Conservation (phyloP, 2,329 filamentous ascomycete species). For the Pseudonectria foliicola region DNA sequence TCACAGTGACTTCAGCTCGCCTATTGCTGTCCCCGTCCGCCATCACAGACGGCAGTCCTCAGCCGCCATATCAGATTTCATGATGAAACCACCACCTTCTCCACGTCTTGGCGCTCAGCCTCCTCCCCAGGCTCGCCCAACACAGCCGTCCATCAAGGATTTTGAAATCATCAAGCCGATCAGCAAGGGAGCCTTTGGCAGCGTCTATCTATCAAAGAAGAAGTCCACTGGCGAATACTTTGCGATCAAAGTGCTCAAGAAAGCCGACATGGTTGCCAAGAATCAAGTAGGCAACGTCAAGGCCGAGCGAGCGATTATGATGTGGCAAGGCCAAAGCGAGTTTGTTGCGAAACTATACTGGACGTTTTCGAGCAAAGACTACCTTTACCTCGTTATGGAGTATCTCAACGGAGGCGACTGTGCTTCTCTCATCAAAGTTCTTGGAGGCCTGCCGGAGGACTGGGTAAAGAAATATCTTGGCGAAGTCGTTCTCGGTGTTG, state of each 20-base stretch:
- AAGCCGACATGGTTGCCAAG: constrained; percentile 99
- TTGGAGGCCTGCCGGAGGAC: constrained; percentile 87
- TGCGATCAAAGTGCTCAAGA: constrained; percentile 96
- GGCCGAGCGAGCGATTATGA: constrained; percentile 98
- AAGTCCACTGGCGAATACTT: constrained; percentile 98
- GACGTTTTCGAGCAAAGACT: constrained; percentile 99
- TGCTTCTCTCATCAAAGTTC: constrained; percentile 88
- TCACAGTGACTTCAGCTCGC: constrained; percentile 73
- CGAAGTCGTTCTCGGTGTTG: constrained; percentile 92
- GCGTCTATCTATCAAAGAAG: constrained; percentile 96
- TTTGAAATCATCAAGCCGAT: constrained; percentile 99
- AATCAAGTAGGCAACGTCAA: constrained; percentile 99
- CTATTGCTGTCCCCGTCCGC: constrained; percentile 50
- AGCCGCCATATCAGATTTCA: constrained; percentile 66
- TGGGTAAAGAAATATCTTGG: constrained; percentile 98
- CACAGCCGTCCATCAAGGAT: constrained; percentile 95
- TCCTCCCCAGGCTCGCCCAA: constrained; percentile 77
- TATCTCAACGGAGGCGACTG: constrained; percentile 97
- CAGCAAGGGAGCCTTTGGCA: constrained; percentile 96
- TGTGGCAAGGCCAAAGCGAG: constrained; percentile 99
- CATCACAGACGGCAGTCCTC: constrained; percentile 90
- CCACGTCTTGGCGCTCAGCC: constrained; percentile 70
- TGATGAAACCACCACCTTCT: constrained; percentile 67
- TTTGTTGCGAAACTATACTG: constrained; percentile 99
- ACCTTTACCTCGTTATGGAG: constrained; percentile 97